Evolutionary conservation across 202 grass and related monocot genomes (phyloP), one percentile per base, ranked within the genome.

Genomic region (Brachypodium distachyon): DNA sequence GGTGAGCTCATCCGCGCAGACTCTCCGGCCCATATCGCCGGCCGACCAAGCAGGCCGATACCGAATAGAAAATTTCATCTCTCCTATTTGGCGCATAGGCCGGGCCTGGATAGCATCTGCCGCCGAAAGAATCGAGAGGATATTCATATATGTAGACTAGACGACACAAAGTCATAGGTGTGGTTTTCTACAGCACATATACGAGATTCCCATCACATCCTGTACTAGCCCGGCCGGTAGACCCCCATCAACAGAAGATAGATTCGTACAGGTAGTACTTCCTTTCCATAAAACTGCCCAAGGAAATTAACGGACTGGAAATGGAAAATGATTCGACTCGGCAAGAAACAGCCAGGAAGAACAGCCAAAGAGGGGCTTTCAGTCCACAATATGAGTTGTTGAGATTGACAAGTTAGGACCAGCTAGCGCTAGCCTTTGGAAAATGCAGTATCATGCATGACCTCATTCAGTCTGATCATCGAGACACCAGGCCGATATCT

Each of bases 351-450:
- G 0, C 50, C 40, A 53, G 13, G 52, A 54, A 54, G 19, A 22
- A 13, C 59, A 67, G 25, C 4, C 83, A 47, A 76, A 74, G 25
- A 29, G 64, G 44, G 7, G 16, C 33, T 81, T 86, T 81, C 83
- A 69, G n/a, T 12, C 17, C 7, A 1, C 18, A 49, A 31, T 18
- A 2, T 0, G 60, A 22, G 61, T 9, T 34, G 27, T 38, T 46
- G 52, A 52, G 37, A 61, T 61, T 21, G 57, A 34, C 57, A 9
- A 50, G 3, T 19, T 26, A n/a, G 18, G 4, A 0, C 10, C 56
- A 1, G 3, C 43, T 3, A n/a, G 26, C 12, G 47, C 21, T n/a
- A 7, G 5, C 34, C 44, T 5, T 6, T 10, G 4, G 27, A n/a
- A n/a, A n/a, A n/a, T n/a, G n/a, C 14, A 42, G 22, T 3, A 4